These are phyloP conservation scores for Fusarium neocosmosporiellum DNA, from an alignment of 2,329 filamentous ascomycete species.

Conservation along the genomic window DNA sequence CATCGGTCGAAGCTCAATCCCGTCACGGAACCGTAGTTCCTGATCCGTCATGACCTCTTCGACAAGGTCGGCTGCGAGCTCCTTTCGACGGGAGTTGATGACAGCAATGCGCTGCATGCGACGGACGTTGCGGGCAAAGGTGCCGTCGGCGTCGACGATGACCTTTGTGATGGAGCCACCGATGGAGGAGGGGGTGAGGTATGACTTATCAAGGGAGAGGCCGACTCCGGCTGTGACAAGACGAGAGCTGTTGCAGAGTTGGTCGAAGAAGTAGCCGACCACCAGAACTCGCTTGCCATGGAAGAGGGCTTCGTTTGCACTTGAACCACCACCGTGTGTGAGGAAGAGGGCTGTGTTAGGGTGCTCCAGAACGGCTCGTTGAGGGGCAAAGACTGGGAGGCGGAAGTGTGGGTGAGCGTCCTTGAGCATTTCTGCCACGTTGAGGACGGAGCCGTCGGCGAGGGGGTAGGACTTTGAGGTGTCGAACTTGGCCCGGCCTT, in stretches of 20 bases:
- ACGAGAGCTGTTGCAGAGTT: conserved; percentile 52
- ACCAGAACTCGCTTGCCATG: conserved; percentile 52
- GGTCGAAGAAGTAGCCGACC: conserved; percentile 56
- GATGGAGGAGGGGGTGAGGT: conserved; percentile 49
- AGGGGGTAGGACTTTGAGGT: conserved; percentile 19
- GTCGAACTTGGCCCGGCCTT: conserved; percentile 38
- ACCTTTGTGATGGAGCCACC: conserved; percentile 43
- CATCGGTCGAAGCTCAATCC: conserved; percentile 47
- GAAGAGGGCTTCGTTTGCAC: conserved; percentile 54
- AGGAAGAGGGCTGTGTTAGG: conserved; percentile 49
- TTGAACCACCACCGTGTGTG: conserved; percentile 55
- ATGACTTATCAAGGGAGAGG: conserved; percentile 50
- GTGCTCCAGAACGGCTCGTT: conserved; percentile 54
- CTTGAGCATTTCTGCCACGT: conserved; percentile 39
- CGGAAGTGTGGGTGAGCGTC: conserved; percentile 46
- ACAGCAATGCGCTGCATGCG: conserved; percentile 54
- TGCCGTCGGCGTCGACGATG: conserved; percentile 45
- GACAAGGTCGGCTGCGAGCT: conserved; percentile 53
- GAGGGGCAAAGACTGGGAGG: conserved; percentile 52
- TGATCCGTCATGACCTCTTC: conserved; percentile 56
- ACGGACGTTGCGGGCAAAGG: conserved; percentile 46
- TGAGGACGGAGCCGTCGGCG: conserved; percentile 18
- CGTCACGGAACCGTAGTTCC: conserved; percentile 38
- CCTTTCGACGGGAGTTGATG: conserved; percentile 50
- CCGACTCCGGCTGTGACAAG: conserved; percentile 50